Base-by-base conservation (phyloP, 192 early-diverging fungal genomes). In the Lunasporangiospora selenospora region DNA sequence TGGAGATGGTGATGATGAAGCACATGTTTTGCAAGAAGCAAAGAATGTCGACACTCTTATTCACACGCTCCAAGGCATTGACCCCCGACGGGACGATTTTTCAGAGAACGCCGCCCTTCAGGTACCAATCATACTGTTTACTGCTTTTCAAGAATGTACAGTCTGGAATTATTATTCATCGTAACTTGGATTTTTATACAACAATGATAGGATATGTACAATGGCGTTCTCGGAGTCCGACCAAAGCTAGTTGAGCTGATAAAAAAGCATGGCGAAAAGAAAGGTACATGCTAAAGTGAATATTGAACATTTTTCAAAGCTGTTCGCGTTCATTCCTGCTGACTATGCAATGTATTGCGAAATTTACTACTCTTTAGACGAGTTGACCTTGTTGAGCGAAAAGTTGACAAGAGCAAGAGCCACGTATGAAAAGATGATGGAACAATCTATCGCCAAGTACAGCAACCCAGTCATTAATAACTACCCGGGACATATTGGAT, bases 41-140 rank as follows among this genome's bases (percentile, higher is more conserved):
- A 75, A 80, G 23, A 93, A 92, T 29, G 86, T 98, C 53, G 90
- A 95, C 29, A 77, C 84, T 6, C 80, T 99, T 21, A 71, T 95
- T 46, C 79, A 87, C 4, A 80, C 92, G 71, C 81, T 99, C 12
- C 77, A 85, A 3, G 83, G 67, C 10, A 81, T 93, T 21, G 95
- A 97, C 61, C 94, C 95, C 26, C 59, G 82, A 41, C 83, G 84
- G 19, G 93, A 95, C 55, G 90, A 91, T 53, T 85, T 95, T 26
- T 88, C 90, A 24, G 96, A 96, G 48, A 98, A 98, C 67, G 91
- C 95, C 32, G 71, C 86, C 18, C 76, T 99, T 16, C 93, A 95
- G 76, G 80, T 86, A 37, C 26, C 13, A 13, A 53, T 0, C 16
- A n/a, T 18, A 18, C 9, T 24, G 6, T 58, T 40, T 11, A n/a